Conservation (phyloP, 768 basidiomycete genomes). For the Boletus insuetus region DNA sequence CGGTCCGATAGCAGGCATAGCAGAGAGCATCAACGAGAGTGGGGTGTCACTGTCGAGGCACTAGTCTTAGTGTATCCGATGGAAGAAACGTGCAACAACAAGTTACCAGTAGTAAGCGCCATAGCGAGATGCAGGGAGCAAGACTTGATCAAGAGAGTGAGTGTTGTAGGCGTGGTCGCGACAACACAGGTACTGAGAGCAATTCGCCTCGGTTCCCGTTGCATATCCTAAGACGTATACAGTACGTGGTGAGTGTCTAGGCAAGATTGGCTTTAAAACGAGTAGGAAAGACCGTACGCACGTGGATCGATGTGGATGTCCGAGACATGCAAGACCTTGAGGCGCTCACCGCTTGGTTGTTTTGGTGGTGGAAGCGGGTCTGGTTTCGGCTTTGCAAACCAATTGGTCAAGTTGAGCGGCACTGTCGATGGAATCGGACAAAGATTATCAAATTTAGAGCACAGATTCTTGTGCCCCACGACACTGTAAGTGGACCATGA, state of each 20-base stretch:
- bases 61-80: not conserved
- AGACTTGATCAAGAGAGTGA: slow-evolving; percentile 42
- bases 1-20: slow-evolving; percentile 58
- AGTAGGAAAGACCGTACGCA: too few relatives aligned
- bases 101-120: slow-evolving; percentile 35
- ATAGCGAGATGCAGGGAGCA: slow-evolving; percentile 60
- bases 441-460: slow-evolving; percentile 34
- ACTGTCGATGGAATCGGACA: slow-evolving; percentile 39
- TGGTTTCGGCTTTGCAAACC: slow-evolving; percentile 51
- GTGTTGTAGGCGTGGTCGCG: slow-evolving; percentile 47
- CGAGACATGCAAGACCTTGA: slow-evolving; percentile 48
- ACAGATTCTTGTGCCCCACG: slow-evolving; percentile 21
- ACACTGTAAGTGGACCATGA: not conserved
- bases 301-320: slow-evolving; percentile 43
- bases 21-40: slow-evolving; percentile 51
- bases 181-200: slow-evolving; percentile 61
- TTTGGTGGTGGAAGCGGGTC: slow-evolving; percentile 39
- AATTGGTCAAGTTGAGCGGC: slow-evolving; percentile 41
- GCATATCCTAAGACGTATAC: slow-evolving; percentile 42
- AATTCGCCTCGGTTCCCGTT: slow-evolving; percentile 67
- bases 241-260: not conserved
- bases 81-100: not conserved
- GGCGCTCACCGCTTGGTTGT: slow-evolving; percentile 40
- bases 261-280: too few relatives aligned
- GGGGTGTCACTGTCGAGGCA: slow-evolving; percentile 51